These are phyloP conservation scores for Trichoderma sp. DNA, from an alignment of 2,329 filamentous ascomycete genomes.

Conservation along the genomic window DNA sequence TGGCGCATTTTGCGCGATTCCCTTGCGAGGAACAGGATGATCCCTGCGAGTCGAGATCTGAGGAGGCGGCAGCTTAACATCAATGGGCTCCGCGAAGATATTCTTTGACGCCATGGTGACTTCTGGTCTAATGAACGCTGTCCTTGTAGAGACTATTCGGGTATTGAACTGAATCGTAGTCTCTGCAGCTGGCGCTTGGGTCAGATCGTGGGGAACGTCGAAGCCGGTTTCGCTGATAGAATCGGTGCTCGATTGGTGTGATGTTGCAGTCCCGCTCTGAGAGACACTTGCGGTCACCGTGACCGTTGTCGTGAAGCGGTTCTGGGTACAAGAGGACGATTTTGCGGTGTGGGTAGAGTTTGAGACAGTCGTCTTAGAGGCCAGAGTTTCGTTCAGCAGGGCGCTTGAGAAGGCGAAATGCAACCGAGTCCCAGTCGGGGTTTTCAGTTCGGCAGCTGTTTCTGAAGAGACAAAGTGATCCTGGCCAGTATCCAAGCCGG, in stretches of 20 bases:
- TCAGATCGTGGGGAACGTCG: background rate
- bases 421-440: background rate
- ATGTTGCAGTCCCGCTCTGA: background rate
- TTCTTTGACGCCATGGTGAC: conserved; percentile 42
- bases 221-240: background rate
- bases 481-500: conserved; percentile 12
- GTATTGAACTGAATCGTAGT: background rate
- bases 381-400: background rate
- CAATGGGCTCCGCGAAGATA: conserved; percentile 61
- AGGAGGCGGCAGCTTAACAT: conserved; percentile 53
- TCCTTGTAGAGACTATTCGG: background rate
- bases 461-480: background rate
- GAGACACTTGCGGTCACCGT: conserved; percentile 6
- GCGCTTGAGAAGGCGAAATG: background rate
- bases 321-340: background rate
- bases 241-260: background rate
- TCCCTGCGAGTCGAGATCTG: conserved; percentile 53
- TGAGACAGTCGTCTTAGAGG: background rate
- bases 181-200: background rate
- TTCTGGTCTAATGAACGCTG: background rate
- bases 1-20: conserved; percentile 52
- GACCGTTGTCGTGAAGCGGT: conserved; percentile 17
- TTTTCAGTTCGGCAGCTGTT: conserved; percentile 3
- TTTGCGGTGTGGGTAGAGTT: background rate
- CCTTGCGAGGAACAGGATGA: conserved; percentile 60